These are phyloP conservation scores for Stephania yunnanensis DNA, from an alignment of 164 flowering plant species.

Conservation along the genomic window DNA sequence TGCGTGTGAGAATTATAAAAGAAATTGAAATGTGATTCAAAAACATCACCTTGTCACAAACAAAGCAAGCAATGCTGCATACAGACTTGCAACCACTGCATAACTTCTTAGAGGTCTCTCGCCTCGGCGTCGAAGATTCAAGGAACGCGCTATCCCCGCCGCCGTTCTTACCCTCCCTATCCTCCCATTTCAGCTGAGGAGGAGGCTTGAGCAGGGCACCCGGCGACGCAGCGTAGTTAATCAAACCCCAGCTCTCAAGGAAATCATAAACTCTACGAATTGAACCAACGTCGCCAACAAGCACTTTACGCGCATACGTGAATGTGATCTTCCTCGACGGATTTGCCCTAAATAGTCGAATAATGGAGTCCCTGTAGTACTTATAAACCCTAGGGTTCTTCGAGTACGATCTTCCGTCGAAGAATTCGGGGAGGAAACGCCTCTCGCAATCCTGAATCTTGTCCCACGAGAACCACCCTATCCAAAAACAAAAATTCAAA, in stretches of 20 bases:
- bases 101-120: conserved; percentile 28
- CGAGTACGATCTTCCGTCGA: conserved; percentile 54
- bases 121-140: conserved; percentile 20
- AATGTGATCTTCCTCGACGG: conserved; percentile 61
- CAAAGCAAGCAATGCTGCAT: conserved; percentile 83
- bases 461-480: conserved; percentile 84
- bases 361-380: conserved; percentile 63
- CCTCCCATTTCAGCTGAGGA: conserved; percentile 50
- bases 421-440: conserved; percentile 75
- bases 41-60: conserved; percentile 64
- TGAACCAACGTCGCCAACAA: conserved; percentile 88
- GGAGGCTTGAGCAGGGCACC: conserved; percentile 25
- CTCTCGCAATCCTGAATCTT: conserved; percentile 63
- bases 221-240: conserved; percentile 42
- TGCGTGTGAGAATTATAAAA: neutral
- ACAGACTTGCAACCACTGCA: conserved; percentile 72
- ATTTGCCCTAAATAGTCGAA: conserved; percentile 46
- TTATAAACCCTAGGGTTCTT: conserved; percentile 65
- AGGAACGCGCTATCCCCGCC: conserved; percentile 14
- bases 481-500: neutral
- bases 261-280: conserved; percentile 88
- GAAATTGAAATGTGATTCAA: neutral
- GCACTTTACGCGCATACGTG: conserved; percentile 62
- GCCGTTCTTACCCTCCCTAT: conserved; percentile 39
- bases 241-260: conserved; percentile 83